Conservation (phyloP, 169 alveolate species). For the Plasmodium vinckei region DNA sequence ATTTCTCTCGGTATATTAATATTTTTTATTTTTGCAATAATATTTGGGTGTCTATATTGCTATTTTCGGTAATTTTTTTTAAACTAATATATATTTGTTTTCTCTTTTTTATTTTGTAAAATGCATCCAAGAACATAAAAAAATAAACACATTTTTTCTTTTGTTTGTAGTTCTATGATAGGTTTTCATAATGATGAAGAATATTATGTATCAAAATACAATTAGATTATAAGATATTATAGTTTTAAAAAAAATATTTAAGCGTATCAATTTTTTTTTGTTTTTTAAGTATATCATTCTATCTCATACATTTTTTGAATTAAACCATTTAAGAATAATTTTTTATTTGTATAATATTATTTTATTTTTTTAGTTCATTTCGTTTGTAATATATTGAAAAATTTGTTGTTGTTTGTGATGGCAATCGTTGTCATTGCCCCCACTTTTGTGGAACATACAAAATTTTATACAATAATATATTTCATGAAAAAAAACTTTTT, state of each 20-base stretch:
- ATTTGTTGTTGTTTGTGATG: no score
- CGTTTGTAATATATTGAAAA: no score
- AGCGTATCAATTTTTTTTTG: not conserved
- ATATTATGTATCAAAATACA: slow-evolving; percentile 61
- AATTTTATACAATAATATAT: no score
- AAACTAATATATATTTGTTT: not conserved
- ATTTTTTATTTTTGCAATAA: slow-evolving; percentile 34
- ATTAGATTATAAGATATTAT: not conserved
- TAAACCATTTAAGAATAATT: no score
- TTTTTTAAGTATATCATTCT: slow-evolving; percentile 10
- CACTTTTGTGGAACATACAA: no score
- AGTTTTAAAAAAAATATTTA: no score
- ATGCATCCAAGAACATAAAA: not conserved
- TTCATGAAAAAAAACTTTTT: no score
- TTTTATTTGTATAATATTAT: no score
- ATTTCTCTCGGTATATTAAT: slow-evolving; percentile 52
- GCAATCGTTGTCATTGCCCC: no score
- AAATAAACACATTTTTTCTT: slow-evolving; percentile 6
- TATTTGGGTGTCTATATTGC: slow-evolving; percentile 58
- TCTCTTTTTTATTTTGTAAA: slow-evolving; percentile 1
- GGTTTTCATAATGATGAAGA: slow-evolving; percentile 70
- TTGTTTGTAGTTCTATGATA: slow-evolving; percentile 34
- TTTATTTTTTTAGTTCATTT: no score
- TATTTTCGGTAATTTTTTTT: slow-evolving; percentile 58
- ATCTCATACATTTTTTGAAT: no score